phyloP scores from a whole-genome alignment of 306 rosid genomes.

The Datisca glomerata region DNA sequence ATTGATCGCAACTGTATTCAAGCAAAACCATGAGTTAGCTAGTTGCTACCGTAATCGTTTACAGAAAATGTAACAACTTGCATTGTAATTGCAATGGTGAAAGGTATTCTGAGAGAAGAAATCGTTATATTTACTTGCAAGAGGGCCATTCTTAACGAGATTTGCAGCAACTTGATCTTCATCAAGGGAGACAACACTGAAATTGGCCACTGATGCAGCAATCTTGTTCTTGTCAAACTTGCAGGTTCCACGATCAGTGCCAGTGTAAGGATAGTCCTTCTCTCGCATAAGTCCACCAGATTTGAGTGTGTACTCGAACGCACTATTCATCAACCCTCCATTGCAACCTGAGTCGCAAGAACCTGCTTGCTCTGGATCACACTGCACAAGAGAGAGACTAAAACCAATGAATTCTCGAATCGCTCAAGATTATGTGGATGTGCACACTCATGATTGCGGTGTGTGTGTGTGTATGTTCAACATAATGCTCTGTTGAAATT shows the following conservation, averaged over 20 bases:
- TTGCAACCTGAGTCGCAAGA: conserved; percentile 88
- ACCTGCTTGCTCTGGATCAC: conserved; percentile 80
- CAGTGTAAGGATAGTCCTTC: conserved; percentile 89
- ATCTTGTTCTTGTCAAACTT: conserved; percentile 64
- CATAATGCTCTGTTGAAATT: too few species aligned
- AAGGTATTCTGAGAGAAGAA: neutral
- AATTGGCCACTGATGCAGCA: conserved; percentile 83
- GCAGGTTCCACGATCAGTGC: conserved; percentile 62
- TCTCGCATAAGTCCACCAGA: conserved; percentile 91
- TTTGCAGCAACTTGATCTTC: conserved; percentile 93
- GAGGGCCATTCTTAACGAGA: conserved; percentile 92
- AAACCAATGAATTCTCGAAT: too few species aligned
- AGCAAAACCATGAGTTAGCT: neutral
- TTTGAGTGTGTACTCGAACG: conserved; percentile 82
- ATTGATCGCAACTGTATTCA: conserved; percentile 75
- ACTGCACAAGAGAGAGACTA: conserved; percentile 32
- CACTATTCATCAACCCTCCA: conserved; percentile 97
- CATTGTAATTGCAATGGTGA: neutral
- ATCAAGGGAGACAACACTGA: conserved; percentile 77
- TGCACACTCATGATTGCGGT: too few species aligned
- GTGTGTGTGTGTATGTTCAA: too few species aligned
- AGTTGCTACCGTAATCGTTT: neutral
- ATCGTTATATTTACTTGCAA: conserved; percentile 38
- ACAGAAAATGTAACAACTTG: neutral
- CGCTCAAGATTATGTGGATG: too few species aligned